A percentile compares a stretch with the other conserved stretches of the same genome.
Evolutionary conservation across 805 yeast genomes (phyloP).

Genomic region (Candida multigemmis): DNA sequence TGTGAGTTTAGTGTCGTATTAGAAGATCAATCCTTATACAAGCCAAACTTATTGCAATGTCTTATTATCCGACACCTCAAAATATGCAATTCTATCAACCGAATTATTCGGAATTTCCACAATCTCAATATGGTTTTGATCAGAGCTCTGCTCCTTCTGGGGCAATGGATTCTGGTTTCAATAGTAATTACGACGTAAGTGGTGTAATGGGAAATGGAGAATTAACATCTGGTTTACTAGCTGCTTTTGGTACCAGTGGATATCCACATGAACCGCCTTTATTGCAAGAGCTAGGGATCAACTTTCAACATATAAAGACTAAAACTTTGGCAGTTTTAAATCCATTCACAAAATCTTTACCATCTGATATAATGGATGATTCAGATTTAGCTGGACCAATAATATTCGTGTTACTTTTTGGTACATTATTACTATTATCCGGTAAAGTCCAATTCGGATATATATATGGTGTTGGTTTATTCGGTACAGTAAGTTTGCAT

Average conservation of each 20-base stretch:
- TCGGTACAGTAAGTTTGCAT: conserved; percentile 83
- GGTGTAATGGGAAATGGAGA: conserved; percentile 36
- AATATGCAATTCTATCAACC: conserved; percentile 37
- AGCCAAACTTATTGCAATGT: too few species aligned
- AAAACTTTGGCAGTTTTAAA: conserved; percentile 84
- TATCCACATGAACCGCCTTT: conserved; percentile 93
- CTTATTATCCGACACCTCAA: too few species aligned
- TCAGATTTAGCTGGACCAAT: conserved; percentile 94
- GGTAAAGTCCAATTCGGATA: conserved; percentile 97
- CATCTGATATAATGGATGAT: conserved; percentile 73
- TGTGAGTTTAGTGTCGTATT: too few species aligned
- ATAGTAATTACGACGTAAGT: conserved; percentile 24
- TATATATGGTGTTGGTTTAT: conserved; percentile 89
- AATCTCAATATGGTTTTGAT: conserved; percentile 9
- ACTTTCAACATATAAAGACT: conserved; percentile 75
- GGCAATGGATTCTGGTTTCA: conserved; percentile 30
- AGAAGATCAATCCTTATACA: background rate
- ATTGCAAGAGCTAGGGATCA: conserved; percentile 87
- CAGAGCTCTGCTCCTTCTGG: too few species aligned
- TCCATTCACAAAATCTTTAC: conserved; percentile 53
- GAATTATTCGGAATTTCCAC: conserved; percentile 23
- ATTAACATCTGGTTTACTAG: conserved; percentile 68
- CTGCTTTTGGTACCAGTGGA: conserved; percentile 90
- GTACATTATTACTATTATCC: conserved; percentile 68
- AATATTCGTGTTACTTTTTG: conserved; percentile 79